Percentiles rank a stretch among this genome's conserved stretches.
Evolutionary conservation across 1,284 basidiomycete species (phyloP).

Genomic region (Sporisorium exsertum): DNA sequence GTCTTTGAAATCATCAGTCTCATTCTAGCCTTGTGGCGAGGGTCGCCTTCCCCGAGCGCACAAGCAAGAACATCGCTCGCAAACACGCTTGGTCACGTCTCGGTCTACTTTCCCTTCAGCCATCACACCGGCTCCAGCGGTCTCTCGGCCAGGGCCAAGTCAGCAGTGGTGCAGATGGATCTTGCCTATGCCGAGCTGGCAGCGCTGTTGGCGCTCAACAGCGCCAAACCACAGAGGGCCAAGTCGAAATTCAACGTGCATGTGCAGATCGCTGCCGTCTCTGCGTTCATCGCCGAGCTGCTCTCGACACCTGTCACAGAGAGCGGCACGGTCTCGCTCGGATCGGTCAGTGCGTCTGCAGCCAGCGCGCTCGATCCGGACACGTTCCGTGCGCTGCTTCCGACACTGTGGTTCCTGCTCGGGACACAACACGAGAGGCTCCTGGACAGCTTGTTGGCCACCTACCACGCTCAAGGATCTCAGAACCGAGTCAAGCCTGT

Average conservation of each 20-base stretch:
- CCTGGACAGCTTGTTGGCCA: constrained; percentile 30
- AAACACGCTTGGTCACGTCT: constrained; percentile 40
- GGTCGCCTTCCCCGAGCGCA: constrained; percentile 9
- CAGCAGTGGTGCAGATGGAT: constrained; percentile 44
- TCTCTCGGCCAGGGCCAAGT: constrained; percentile 36
- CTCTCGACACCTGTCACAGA: constrained; percentile 26
- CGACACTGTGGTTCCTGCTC: constrained; percentile 55
- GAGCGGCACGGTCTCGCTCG: constrained; percentile 37
- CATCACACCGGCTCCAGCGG: constrained; percentile 29
- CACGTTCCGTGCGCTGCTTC: constrained; percentile 51
- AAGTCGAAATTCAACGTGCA: constrained; percentile 44
- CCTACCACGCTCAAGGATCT: constrained; percentile 30
- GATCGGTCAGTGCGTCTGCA: constrained; percentile 16
- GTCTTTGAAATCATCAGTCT: constrained; percentile 40
- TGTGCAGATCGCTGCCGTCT: constrained; percentile 40
- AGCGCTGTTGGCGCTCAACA: constrained; percentile 39
- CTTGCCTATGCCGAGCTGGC: constrained; percentile 51
- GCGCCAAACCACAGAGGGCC: constrained; percentile 12
- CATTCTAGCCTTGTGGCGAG: constrained; percentile 42
- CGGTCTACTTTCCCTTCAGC: constrained; percentile 58
- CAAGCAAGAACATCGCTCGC: constrained; percentile 25
- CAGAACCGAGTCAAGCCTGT: constrained; percentile 43
- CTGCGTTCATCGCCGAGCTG: constrained; percentile 36
- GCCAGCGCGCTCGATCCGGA: constrained; percentile 30
- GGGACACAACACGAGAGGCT: constrained; percentile 35